Percentiles rank a stretch among this genome's conserved stretches.
phyloP scores from a whole-genome alignment of 2,329 filamentous ascomycete genomes.

The Penicillium carneum region DNA sequence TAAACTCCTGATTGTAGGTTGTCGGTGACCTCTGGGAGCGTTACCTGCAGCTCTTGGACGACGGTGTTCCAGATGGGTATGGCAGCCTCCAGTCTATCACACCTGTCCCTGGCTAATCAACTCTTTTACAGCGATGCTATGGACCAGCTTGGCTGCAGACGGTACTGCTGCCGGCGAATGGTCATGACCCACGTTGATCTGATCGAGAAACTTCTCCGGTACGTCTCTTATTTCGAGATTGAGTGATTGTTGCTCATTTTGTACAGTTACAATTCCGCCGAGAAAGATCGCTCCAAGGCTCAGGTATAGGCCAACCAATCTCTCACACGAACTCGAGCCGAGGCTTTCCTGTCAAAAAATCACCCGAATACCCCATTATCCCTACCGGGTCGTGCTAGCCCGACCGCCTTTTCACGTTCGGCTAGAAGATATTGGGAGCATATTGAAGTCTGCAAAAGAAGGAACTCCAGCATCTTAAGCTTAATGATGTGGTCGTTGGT shows the following conservation, averaged over 20 bases:
- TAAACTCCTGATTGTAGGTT: slow-evolving; percentile 66
- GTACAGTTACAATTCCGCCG: slow-evolving; percentile 43
- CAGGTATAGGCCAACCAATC: slow-evolving; percentile 30
- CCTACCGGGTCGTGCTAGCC: background rate
- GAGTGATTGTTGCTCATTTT: slow-evolving; percentile 5
- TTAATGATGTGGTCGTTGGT: background rate
- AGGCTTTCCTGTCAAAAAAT: background rate
- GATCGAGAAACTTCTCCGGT: slow-evolving; percentile 97
- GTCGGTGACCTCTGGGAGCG: slow-evolving; percentile 97
- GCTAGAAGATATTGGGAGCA: background rate
- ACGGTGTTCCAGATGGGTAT: slow-evolving; percentile 76
- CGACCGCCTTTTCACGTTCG: background rate
- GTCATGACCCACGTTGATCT: slow-evolving; percentile 99
- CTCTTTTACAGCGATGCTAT: slow-evolving; percentile 77
- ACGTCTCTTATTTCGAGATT: slow-evolving; percentile 45
- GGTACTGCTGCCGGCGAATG: slow-evolving; percentile 99
- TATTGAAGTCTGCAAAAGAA: background rate
- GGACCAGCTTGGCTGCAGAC: slow-evolving; percentile 89
- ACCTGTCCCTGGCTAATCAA: slow-evolving; percentile 21
- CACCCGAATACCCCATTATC: background rate
- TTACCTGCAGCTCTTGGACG: slow-evolving; percentile 86
- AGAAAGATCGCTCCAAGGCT: slow-evolving; percentile 41
- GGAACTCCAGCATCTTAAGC: background rate
- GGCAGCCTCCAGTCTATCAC: slow-evolving; percentile 13
- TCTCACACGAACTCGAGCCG: slow-evolving; percentile 11